Percentiles rank a stretch among this genome's conserved stretches.
Evolutionary conservation across 2,329 filamentous ascomycete species (phyloP).

Genomic region (Fusarium pseudonygamai): DNA sequence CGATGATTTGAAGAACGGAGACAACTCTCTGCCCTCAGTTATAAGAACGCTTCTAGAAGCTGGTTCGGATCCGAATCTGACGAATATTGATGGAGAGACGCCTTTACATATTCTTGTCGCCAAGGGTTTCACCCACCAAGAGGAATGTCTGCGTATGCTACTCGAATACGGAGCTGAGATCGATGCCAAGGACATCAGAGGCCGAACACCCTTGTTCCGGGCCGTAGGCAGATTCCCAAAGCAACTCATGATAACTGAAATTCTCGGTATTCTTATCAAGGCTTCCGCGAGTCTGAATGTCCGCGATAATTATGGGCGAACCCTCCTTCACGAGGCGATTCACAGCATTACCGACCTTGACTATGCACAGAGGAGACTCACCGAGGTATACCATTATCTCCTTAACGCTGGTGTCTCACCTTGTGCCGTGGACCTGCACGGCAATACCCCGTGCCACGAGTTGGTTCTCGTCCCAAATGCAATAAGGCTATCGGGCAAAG

Average conservation of each 20-base stretch:
- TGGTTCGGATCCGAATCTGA: constrained; percentile 36
- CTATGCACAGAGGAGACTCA: neutral
- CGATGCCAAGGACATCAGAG: constrained; percentile 11
- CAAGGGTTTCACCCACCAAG: neutral
- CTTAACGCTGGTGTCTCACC: constrained; percentile 17
- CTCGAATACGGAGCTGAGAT: constrained; percentile 12
- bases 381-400: constrained; percentile 5
- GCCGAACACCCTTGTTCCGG: constrained; percentile 14
- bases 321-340: constrained; percentile 20
- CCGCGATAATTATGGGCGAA: constrained; percentile 13
- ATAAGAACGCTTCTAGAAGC: constrained; percentile 18
- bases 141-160: neutral
- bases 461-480: neutral
- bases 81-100: constrained; percentile 16
- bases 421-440: constrained; percentile 12
- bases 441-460: constrained; percentile 32
- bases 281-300: neutral
- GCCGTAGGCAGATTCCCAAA: neutral
- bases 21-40: neutral
- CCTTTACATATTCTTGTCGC: constrained; percentile 18
- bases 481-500: neutral
- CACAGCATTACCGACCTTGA: neutral
- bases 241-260: neutral
- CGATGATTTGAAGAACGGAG: neutral
- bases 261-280: neutral